Evolutionary conservation across 306 rosid species (phyloP).

Genomic region (Malus sieversii): DNA sequence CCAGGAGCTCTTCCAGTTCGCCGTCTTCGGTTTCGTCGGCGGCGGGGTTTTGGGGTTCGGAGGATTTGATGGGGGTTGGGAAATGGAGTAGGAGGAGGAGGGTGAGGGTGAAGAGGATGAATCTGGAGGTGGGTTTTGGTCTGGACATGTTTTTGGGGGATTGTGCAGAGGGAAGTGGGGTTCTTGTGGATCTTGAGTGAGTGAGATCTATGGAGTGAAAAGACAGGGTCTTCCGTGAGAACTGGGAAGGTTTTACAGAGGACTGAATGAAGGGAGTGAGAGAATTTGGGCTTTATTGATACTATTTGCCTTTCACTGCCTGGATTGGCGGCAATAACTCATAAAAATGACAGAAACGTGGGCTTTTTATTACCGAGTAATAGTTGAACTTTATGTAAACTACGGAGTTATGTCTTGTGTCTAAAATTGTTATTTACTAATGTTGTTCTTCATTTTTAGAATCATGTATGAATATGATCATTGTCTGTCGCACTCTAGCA

Average conservation of each 20-base stretch:
- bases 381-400: too few relatives aligned
- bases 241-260: not conserved
- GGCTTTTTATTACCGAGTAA: too few relatives aligned
- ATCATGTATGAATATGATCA: too few relatives aligned
- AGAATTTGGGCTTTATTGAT: not conserved
- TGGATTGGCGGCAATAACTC: too few relatives aligned
- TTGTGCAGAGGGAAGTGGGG: not conserved
- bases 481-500: too few relatives aligned
- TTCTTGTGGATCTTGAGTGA: conserved; percentile 7
- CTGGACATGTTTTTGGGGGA: conserved; percentile 22
- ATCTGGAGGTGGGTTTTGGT: conserved; percentile 46
- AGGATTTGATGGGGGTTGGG: conserved; percentile 23
- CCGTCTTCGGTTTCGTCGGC: conserved; percentile 30
- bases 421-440: too few relatives aligned
- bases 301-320: not conserved
- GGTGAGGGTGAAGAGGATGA: conserved; percentile 38
- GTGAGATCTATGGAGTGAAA: conserved; percentile 10
- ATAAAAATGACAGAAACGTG: too few relatives aligned
- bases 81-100: conserved; percentile 39
- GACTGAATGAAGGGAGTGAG: not conserved
- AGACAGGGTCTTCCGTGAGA: conserved; percentile 1
- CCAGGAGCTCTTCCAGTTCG: conserved; percentile 68
- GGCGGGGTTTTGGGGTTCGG: conserved; percentile 18
- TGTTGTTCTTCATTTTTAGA: too few relatives aligned
- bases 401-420: too few relatives aligned